Conservation (phyloP, 2,329 filamentous ascomycete genomes). For the Pseudogymnoascus sp. region DNA sequence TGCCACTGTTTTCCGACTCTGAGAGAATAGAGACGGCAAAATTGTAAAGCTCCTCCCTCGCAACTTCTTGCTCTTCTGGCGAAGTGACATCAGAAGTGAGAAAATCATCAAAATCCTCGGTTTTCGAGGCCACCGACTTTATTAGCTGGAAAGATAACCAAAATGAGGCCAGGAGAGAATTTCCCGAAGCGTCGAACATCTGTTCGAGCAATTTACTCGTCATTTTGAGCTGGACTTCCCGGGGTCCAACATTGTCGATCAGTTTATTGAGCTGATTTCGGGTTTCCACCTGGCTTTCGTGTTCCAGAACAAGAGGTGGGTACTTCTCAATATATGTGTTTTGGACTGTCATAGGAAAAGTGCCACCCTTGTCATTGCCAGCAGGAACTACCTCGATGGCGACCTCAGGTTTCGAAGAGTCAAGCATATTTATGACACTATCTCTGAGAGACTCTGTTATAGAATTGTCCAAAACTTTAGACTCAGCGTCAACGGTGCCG, state of each 20-base stretch:
- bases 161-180: constrained; percentile 59
- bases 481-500: constrained; percentile 53
- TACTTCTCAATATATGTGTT: constrained; percentile 35
- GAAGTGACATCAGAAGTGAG: constrained; percentile 45
- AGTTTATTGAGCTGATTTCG: constrained; percentile 50
- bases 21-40: constrained; percentile 57
- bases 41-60: constrained; percentile 59
- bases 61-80: constrained; percentile 34
- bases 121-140: constrained; percentile 44
- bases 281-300: constrained; percentile 59
- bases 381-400: constrained; percentile 19
- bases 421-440: constrained; percentile 45
- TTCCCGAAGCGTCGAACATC: constrained; percentile 48
- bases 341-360: constrained; percentile 23
- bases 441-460: constrained; percentile 65
- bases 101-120: constrained; percentile 55
- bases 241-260: constrained; percentile 44
- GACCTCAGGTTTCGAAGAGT: constrained; percentile 19
- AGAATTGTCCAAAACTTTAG: constrained; percentile 57
- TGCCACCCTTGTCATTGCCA: constrained; percentile 20
- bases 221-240: constrained; percentile 52
- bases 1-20: constrained; percentile 37
- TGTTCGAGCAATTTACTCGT: constrained; percentile 58
- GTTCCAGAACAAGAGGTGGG: constrained; percentile 51
- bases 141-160: constrained; percentile 74